A percentile compares a stretch with the other conserved stretches of the same genome.
Conservation (phyloP, 805 yeast genomes). For the Cyberlindnera samutprakarnensis region DNA sequence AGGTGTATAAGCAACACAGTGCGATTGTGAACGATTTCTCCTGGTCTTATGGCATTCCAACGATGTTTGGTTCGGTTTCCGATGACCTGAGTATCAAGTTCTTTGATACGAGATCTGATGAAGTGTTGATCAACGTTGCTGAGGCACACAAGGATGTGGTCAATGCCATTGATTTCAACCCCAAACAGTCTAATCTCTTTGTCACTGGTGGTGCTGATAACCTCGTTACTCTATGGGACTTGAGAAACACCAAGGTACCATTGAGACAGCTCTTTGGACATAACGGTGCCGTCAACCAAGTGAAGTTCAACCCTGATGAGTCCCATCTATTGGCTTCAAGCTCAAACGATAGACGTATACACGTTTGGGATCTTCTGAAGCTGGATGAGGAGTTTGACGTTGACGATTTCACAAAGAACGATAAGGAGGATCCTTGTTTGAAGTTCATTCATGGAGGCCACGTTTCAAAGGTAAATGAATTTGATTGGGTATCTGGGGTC, state of each 20-base stretch:
- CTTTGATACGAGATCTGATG: conserved; percentile 44
- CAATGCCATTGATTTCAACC: conserved; percentile 63
- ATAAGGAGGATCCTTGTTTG: conserved; percentile 68
- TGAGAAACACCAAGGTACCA: conserved; percentile 53
- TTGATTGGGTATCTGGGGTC: conserved; percentile 58
- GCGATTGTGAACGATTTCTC: conserved; percentile 63
- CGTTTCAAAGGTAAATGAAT: conserved; percentile 57
- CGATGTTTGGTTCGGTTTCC: conserved; percentile 60
- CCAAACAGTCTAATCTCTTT: conserved; percentile 40
- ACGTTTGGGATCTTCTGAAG: conserved; percentile 65
- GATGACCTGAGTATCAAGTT: conserved; percentile 60
- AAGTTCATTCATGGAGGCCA: conserved; percentile 85
- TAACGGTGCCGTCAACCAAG: conserved; percentile 43
- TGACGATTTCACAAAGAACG: conserved; percentile 45
- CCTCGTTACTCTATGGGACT: conserved; percentile 67
- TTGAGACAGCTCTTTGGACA: conserved; percentile 66
- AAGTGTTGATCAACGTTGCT: conserved; percentile 29
- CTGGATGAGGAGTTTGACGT: conserved; percentile 50
- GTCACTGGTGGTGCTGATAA: conserved; percentile 79
- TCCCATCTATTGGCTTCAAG: conserved; percentile 50
- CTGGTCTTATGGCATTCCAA: conserved; percentile 38
- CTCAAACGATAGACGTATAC: conserved; percentile 60
- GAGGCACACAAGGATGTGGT: conserved; percentile 55
- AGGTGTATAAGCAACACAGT: conserved; percentile 37
- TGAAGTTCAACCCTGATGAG: conserved; percentile 44